Percentiles rank a stretch among this genome's conserved stretches.
Conservation (phyloP, 2,329 filamentous ascomycete genomes). For the Myriosclerotinia scirpicola region DNA sequence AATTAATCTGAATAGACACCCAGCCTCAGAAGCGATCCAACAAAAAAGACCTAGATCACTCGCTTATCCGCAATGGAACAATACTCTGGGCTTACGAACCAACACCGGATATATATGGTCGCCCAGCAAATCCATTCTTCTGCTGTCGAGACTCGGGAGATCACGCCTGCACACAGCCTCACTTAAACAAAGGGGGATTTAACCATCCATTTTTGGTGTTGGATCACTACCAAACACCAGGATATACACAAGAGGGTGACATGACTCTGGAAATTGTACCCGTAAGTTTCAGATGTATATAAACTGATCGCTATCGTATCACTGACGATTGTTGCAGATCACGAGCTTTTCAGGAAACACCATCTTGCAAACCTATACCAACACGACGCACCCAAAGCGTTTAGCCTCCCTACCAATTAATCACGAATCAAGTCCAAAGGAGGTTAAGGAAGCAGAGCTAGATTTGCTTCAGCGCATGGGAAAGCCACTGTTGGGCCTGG, state of each 20-base stretch:
- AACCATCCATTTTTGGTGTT: conserved; percentile 2
- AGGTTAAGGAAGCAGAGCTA: not conserved
- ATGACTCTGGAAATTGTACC: not conserved
- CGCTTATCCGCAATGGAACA: not conserved
- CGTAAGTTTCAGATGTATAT: not conserved
- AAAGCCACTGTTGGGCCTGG: not conserved
- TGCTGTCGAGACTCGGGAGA: not conserved
- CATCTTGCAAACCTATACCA: not conserved
- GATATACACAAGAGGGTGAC: not conserved
- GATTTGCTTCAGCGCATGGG: not conserved
- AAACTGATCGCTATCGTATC: not conserved
- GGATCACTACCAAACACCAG: not conserved
- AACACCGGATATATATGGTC: not conserved
- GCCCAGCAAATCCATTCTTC: not conserved
- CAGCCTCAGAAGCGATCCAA: too few relatives aligned
- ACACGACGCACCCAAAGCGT: not conserved
- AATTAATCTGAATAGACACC: too few relatives aligned
- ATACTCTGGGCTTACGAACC: not conserved
- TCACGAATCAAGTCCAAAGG: too few relatives aligned
- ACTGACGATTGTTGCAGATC: not conserved
- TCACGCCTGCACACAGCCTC: not conserved
- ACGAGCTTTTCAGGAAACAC: not conserved
- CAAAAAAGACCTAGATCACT: too few relatives aligned
- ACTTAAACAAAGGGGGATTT: not conserved
- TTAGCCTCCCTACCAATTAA: not conserved